Evolutionary conservation across 176 grass and related monocot genomes (phyloP).

Genomic region (Tillandsia leiboldiana): DNA sequence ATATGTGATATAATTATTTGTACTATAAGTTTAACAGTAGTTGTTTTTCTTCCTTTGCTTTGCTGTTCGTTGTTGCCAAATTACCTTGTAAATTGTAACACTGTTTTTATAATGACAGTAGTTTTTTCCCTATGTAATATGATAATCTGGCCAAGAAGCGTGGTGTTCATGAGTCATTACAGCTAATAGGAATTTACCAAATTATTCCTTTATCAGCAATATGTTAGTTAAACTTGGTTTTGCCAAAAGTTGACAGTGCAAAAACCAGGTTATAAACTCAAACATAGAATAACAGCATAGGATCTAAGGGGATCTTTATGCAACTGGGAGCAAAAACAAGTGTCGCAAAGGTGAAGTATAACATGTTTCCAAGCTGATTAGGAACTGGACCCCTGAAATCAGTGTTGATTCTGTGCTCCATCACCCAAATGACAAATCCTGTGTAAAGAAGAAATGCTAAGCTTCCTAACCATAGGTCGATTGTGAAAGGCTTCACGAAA

Average conservation of each 20-base stretch:
- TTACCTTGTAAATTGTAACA: too few species aligned
- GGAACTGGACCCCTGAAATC: constrained; percentile 30
- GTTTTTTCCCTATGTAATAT: too few species aligned
- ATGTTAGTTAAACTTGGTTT: not conserved
- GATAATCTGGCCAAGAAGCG: too few species aligned
- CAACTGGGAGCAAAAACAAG: constrained; percentile 34
- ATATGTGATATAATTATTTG: too few species aligned
- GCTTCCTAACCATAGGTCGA: constrained; percentile 37
- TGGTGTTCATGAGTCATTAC: too few species aligned
- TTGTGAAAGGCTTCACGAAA: constrained; percentile 14
- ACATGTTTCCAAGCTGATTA: constrained; percentile 17
- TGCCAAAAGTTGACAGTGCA: not conserved
- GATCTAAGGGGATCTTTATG: constrained; percentile 1
- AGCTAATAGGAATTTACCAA: too few species aligned
- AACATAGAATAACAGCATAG: not conserved
- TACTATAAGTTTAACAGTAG: too few species aligned
- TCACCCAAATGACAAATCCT: constrained; percentile 29
- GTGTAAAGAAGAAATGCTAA: constrained; percentile 38
- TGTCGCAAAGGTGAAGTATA: constrained; percentile 23
- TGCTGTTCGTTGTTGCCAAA: too few species aligned
- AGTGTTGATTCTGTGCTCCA: constrained; percentile 31
- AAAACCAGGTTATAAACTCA: not conserved
- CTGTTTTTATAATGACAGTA: too few species aligned
- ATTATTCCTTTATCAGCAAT: too few species aligned
- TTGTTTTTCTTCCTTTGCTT: too few species aligned